Evolutionary conservation across 2,329 filamentous ascomycete genomes (phyloP).

Genomic region (Fusarium setosum): DNA sequence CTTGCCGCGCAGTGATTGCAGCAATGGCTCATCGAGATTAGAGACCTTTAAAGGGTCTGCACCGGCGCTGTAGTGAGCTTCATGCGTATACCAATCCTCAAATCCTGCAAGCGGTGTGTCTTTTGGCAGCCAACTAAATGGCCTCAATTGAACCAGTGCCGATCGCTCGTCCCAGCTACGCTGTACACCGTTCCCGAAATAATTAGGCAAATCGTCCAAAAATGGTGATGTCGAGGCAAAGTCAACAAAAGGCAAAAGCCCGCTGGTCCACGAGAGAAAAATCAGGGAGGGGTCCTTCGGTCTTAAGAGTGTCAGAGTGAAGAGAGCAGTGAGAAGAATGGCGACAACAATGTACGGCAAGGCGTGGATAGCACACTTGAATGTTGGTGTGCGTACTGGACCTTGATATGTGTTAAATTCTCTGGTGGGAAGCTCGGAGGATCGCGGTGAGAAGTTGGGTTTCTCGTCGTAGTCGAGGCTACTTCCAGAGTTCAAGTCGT

Average conservation of each 20-base stretch:
- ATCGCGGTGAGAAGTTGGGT: neutral
- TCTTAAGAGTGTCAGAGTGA: slow-evolving; percentile 39
- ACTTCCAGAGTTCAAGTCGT: neutral
- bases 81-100: slow-evolving; percentile 40
- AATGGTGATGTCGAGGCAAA: slow-evolving; percentile 46
- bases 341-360: slow-evolving; percentile 37
- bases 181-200: slow-evolving; percentile 42
- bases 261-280: slow-evolving; percentile 50
- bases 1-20: slow-evolving; percentile 40
- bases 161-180: slow-evolving; percentile 42
- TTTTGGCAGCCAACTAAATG: slow-evolving; percentile 40
- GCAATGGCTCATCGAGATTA: slow-evolving; percentile 49
- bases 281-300: slow-evolving; percentile 47
- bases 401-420: too few relatives aligned
- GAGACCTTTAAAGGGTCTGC: slow-evolving; percentile 55
- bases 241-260: slow-evolving; percentile 49
- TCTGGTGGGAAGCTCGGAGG: too few relatives aligned
- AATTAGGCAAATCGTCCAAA: slow-evolving; percentile 39
- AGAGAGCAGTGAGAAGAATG: slow-evolving; percentile 41
- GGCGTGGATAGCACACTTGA: slow-evolving; percentile 10
- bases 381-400: too few relatives aligned
- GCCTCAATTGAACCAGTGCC: slow-evolving; percentile 37
- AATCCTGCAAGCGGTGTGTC: slow-evolving; percentile 34
- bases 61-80: slow-evolving; percentile 48
- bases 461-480: slow-evolving; percentile 29